Conservation (phyloP, 1,284 basidiomycete species). For the Moesziomyces aphidis region DNA sequence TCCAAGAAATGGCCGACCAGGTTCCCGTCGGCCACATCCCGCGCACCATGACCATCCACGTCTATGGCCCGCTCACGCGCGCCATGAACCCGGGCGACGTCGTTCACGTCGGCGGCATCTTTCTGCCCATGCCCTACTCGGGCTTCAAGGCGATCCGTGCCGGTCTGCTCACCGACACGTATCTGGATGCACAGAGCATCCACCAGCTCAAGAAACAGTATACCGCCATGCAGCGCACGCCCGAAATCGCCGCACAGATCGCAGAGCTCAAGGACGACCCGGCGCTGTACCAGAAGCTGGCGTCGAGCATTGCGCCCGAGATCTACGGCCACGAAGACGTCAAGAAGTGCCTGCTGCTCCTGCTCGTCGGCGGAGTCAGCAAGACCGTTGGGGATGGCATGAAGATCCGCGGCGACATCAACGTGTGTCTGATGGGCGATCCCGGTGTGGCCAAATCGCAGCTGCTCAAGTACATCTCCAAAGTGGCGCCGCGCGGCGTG, state of each 20-base stretch:
- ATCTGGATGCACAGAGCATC: constrained; percentile 90
- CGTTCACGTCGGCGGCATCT: constrained; percentile 88
- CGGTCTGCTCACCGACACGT: constrained; percentile 95
- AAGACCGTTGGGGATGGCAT: constrained; percentile 96
- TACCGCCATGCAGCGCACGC: constrained; percentile 89
- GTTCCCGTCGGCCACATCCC: constrained; percentile 99
- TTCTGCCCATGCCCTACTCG: constrained; percentile 88
- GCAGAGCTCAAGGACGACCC: constrained; percentile 80
- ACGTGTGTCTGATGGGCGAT: constrained; percentile 98
- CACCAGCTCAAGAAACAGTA: constrained; percentile 98
- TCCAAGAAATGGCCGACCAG: constrained; percentile 99
- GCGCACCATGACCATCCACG: constrained; percentile 94
- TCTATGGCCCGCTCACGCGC: constrained; percentile 89
- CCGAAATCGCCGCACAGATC: constrained; percentile 81
- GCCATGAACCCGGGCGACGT: constrained; percentile 95
- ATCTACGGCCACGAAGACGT: constrained; percentile 98
- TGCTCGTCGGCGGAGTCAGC: constrained; percentile 94
- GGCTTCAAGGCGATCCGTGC: constrained; percentile 90
- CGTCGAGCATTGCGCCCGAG: constrained; percentile 88
- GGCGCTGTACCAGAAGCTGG: constrained; percentile 81
- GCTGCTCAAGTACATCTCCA: constrained; percentile 96
- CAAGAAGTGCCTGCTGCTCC: constrained; percentile 93
- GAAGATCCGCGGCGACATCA: constrained; percentile 98
- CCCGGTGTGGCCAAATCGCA: constrained; percentile 99
- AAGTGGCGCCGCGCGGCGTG: constrained; percentile 95